Conservation (phyloP, 2,329 filamentous ascomycete genomes). For the Colletotrichum viniferum region DNA sequence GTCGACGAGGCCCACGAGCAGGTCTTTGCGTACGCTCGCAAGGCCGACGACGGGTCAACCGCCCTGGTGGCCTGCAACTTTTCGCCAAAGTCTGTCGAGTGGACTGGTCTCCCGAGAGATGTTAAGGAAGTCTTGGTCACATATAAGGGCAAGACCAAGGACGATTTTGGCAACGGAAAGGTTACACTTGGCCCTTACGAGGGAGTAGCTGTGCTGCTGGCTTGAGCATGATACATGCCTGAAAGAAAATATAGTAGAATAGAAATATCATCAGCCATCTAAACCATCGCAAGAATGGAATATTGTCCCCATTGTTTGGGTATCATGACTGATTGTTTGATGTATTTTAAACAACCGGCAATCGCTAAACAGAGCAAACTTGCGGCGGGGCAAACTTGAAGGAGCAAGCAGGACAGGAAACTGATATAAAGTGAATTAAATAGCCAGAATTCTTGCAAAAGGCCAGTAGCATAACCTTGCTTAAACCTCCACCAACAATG, state of each 20-base stretch:
- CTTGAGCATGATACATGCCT: background rate
- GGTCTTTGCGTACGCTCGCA: conserved; percentile 43
- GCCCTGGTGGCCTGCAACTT: conserved; percentile 46
- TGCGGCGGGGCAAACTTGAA: background rate
- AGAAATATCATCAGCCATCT: background rate
- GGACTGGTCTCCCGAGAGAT: conserved; percentile 29
- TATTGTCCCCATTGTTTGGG: background rate
- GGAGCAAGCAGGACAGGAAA: background rate
- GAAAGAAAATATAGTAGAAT: background rate
- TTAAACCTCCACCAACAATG: too few species aligned
- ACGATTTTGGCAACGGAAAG: conserved; percentile 28
- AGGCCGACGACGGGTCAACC: conserved; percentile 30
- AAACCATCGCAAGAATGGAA: background rate
- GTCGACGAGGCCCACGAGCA: conserved; percentile 39
- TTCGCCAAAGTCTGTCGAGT: conserved; percentile 32
- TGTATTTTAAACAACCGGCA: too few species aligned
- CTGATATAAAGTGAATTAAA: background rate
- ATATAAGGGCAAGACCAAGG: conserved; percentile 30
- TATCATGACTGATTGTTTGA: too few species aligned
- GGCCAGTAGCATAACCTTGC: too few species aligned
- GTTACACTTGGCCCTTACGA: conserved; percentile 41
- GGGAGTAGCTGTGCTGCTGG: conserved; percentile 37
- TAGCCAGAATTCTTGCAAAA: too few species aligned
- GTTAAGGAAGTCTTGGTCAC: conserved; percentile 39
- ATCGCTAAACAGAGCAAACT: too few species aligned